Evolutionary conservation across 208 protist genomes (phyloP).

Genomic region (Acanthamoeba culbertsoni): DNA sequence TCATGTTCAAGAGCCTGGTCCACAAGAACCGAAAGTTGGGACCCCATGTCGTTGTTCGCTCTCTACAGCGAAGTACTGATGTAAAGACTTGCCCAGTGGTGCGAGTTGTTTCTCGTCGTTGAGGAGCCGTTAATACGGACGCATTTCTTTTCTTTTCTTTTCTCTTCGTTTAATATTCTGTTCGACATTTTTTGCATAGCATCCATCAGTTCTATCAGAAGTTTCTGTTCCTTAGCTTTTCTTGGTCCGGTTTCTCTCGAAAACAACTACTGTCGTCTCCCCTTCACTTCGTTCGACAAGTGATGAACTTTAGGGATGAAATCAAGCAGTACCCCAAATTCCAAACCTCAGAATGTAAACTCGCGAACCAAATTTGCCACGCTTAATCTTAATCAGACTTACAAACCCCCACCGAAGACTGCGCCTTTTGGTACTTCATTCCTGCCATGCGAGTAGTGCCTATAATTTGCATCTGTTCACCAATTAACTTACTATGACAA

Average conservation of each 20-base stretch:
- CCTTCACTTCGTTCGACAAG: too few species aligned
- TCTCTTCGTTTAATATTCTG: neutral
- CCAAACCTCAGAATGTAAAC: slow-evolving; percentile 17
- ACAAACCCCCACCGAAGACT: neutral
- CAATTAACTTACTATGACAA: neutral
- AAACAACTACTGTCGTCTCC: neutral
- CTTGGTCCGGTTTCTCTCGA: neutral
- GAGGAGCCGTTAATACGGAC: neutral
- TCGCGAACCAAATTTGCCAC: neutral
- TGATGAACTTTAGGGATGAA: slow-evolving; percentile 41
- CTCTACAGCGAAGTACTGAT: neutral
- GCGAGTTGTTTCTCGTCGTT: too few species aligned
- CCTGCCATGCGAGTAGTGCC: too few species aligned
- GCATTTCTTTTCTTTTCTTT: neutral
- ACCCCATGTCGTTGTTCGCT: neutral
- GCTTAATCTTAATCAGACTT: slow-evolving; percentile 32
- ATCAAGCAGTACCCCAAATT: neutral
- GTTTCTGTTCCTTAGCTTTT: neutral
- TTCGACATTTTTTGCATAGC: neutral
- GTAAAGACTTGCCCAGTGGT: too few species aligned
- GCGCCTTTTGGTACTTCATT: neutral
- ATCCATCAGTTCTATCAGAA: neutral
- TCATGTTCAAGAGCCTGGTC: neutral
- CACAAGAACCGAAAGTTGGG: slow-evolving; percentile 28
- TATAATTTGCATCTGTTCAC: too few species aligned